Conservation (phyloP, 768 basidiomycete species). For the Pleurotus salmoneostramineus region DNA sequence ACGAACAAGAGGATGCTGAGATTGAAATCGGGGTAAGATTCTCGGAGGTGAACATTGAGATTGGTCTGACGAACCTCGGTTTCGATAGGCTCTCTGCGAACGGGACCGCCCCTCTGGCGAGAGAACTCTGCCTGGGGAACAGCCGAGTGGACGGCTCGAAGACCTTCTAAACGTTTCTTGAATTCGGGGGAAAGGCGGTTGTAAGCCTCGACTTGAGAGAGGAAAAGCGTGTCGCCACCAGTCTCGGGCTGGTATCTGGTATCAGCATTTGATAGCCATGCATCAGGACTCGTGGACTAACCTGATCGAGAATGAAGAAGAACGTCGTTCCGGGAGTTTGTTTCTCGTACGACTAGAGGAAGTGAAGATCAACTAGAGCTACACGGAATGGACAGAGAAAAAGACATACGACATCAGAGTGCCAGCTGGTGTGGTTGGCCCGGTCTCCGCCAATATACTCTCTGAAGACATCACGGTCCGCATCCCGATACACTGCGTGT, state of each 20-base stretch:
- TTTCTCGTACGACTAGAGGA: constrained; percentile 43
- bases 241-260: constrained; percentile 21
- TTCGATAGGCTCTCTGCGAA: constrained; percentile 47
- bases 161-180: constrained; percentile 52
- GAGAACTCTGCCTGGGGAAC: constrained; percentile 49
- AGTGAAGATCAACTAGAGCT: not conserved
- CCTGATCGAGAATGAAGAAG: constrained; percentile 53
- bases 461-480: constrained; percentile 34
- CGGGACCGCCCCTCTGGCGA: constrained; percentile 35
- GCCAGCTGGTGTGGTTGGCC: constrained; percentile 42
- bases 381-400: not conserved
- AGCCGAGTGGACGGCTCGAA: constrained; percentile 53
- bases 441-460: constrained; percentile 41
- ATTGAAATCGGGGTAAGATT: not conserved
- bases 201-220: constrained; percentile 57
- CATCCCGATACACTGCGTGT: constrained; percentile 45
- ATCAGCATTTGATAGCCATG: not conserved
- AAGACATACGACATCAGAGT: constrained; percentile 47
- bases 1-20: constrained; percentile 51
- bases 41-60: not conserved
- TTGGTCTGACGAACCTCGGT: constrained; percentile 26
- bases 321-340: constrained; percentile 53
- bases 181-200: constrained; percentile 55
- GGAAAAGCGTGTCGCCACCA: constrained; percentile 56
- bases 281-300: not conserved